Conservation (phyloP, 1,139 yeast genomes). For the Sporopachydermia cereana region DNA sequence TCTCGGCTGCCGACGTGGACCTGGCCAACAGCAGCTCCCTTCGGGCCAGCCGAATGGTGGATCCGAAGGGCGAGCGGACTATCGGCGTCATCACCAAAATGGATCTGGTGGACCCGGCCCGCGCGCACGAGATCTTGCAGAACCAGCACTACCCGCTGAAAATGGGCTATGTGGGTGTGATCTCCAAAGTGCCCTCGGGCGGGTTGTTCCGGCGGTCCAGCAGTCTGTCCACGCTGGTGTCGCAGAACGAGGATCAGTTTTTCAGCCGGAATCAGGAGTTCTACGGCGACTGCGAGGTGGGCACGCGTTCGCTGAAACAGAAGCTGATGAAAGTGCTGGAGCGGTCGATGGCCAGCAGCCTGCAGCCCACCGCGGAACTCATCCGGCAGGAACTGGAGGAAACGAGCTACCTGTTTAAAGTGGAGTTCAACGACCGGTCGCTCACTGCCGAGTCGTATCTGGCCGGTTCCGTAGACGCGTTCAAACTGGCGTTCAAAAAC, state of each 20-base stretch:
- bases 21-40: constrained; percentile 92
- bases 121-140: constrained; percentile 56
- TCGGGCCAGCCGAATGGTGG: constrained; percentile 84
- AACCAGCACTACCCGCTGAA: constrained; percentile 79
- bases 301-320: constrained; percentile 64
- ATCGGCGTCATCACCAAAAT: constrained; percentile 92
- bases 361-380: constrained; percentile 77
- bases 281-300: constrained; percentile 56
- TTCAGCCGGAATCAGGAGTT: constrained; percentile 49
- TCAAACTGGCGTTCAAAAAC: constrained; percentile 81
- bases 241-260: constrained; percentile 31
- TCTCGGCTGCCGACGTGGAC: constrained; percentile 96
- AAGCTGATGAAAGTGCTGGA: constrained; percentile 82
- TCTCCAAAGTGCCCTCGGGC: constrained; percentile 58
- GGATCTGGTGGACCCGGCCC: constrained; percentile 72
- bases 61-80: constrained; percentile 90
- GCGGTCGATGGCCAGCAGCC: constrained; percentile 78
- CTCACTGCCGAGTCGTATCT: constrained; percentile 89
- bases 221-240: constrained; percentile 24
- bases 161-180: constrained; percentile 97
- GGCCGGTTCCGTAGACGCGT: constrained; percentile 80
- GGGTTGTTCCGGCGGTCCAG: constrained; percentile 20
- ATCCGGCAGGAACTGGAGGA: constrained; percentile 91
- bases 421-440: constrained; percentile 89
- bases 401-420: constrained; percentile 84